phyloP scores from a whole-genome alignment of 768 basidiomycete species.

The Ramaria sp. region DNA sequence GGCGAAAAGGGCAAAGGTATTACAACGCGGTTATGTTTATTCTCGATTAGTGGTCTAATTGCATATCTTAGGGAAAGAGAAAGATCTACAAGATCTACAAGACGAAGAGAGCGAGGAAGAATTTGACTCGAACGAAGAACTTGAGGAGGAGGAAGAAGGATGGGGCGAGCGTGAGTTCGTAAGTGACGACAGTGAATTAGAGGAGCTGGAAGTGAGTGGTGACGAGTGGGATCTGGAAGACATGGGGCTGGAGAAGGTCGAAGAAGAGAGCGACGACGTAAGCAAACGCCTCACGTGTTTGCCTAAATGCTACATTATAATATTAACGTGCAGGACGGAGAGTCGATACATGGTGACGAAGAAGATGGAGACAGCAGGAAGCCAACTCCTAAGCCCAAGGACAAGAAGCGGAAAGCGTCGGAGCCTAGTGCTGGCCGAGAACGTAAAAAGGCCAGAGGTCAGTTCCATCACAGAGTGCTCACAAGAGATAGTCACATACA shows the following conservation, averaged over 20 bases:
- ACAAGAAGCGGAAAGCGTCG: constrained; percentile 27
- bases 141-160: constrained; percentile 36
- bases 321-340: constrained; percentile 25
- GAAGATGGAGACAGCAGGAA: constrained; percentile 17
- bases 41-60: not conserved
- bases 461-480: constrained; percentile 17
- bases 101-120: constrained; percentile 48
- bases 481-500: not conserved
- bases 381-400: constrained; percentile 61
- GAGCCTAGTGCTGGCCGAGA: constrained; percentile 41
- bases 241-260: constrained; percentile 31
- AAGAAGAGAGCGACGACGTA: constrained; percentile 31
- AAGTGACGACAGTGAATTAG: constrained; percentile 37
- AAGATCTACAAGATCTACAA: constrained; percentile 35
- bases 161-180: constrained; percentile 47
- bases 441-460: constrained; percentile 53
- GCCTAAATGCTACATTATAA: constrained; percentile 16
- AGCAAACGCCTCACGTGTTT: not conserved
- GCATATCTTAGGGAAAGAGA: constrained; percentile 24
- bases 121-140: constrained; percentile 34
- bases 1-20: constrained; percentile 43
- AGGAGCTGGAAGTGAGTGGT: constrained; percentile 24
- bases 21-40: not conserved
- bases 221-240: constrained; percentile 26
- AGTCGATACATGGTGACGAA: constrained; percentile 17